A percentile compares a stretch with the other conserved stretches of the same genome.
Conservation (phyloP, 78 protist species). For the Bigelowiella natans region DNA sequence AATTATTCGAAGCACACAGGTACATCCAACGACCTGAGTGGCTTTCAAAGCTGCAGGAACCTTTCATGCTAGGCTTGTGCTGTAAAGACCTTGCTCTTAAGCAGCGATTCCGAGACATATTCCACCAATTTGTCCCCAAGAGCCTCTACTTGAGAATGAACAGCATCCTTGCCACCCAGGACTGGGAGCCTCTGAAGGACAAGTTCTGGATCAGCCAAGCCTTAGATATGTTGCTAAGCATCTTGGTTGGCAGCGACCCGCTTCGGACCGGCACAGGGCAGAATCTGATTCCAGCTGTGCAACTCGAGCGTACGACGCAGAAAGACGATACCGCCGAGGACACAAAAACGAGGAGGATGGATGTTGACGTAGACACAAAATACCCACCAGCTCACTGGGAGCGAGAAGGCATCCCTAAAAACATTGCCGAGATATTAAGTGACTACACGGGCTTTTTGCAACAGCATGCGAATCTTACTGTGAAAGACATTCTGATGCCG, state of each 20-base stretch:
- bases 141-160: not conserved
- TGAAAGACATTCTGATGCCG: slow-evolving; percentile 2
- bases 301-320: not conserved
- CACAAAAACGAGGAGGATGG: not conserved
- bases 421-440: slow-evolving; percentile 1
- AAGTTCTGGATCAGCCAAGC: slow-evolving; percentile 59
- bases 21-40: slow-evolving; percentile 28
- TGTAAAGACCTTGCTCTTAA: slow-evolving; percentile 12
- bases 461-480: not conserved
- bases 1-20: slow-evolving; percentile 7
- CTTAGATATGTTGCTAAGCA: slow-evolving; percentile 42
- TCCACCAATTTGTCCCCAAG: not conserved
- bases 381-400: not conserved
- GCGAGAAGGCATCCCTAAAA: not conserved
- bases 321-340: not conserved
- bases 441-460: not conserved
- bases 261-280: not conserved
- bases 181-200: slow-evolving; percentile 51
- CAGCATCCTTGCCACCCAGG: not conserved
- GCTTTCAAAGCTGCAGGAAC: slow-evolving; percentile 32
- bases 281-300: not conserved
- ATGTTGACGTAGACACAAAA: not conserved
- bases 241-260: not conserved
- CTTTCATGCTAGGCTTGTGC: slow-evolving; percentile 53
- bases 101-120: slow-evolving; percentile 35